Evolutionary conservation across 2,329 filamentous ascomycete genomes (phyloP).

Genomic region (Fusarium temperatum): DNA sequence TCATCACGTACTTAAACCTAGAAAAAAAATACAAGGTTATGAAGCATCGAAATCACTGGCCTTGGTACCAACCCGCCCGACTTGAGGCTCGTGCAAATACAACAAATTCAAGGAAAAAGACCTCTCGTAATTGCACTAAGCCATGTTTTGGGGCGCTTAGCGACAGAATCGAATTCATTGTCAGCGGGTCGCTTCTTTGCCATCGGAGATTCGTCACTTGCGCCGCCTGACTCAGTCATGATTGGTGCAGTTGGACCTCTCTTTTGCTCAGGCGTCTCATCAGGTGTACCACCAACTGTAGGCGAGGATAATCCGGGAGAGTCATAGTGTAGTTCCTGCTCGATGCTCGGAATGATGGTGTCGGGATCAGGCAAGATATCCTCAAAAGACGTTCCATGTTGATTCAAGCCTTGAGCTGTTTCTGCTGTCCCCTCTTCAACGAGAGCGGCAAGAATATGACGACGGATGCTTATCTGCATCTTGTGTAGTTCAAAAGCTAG

Average conservation of each 20-base stretch:
- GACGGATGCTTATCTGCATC: neutral
- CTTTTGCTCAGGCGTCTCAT: neutral
- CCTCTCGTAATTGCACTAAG: neutral
- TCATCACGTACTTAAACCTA: neutral
- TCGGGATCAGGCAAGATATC: neutral
- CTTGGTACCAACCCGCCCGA: too few species aligned
- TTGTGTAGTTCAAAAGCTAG: neutral
- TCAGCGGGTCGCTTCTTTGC: neutral
- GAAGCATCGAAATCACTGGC: neutral
- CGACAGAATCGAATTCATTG: neutral
- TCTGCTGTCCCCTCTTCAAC: neutral
- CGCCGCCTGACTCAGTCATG: neutral
- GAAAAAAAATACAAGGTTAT: neutral
- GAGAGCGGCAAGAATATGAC: neutral
- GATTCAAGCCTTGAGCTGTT: neutral
- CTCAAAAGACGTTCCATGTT: neutral
- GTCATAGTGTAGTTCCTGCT: neutral
- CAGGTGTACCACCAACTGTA: neutral
- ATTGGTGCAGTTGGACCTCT: neutral
- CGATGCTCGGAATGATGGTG: neutral
- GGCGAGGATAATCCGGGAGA: too few species aligned
- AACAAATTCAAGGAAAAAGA: neutral
- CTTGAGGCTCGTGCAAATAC: neutral
- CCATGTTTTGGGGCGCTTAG: neutral
- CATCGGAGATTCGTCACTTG: neutral